Percentiles rank a stretch among this genome's conserved stretches.
phyloP scores from a whole-genome alignment of 2,329 filamentous ascomycete genomes.

The Epicoccum nigrum region DNA sequence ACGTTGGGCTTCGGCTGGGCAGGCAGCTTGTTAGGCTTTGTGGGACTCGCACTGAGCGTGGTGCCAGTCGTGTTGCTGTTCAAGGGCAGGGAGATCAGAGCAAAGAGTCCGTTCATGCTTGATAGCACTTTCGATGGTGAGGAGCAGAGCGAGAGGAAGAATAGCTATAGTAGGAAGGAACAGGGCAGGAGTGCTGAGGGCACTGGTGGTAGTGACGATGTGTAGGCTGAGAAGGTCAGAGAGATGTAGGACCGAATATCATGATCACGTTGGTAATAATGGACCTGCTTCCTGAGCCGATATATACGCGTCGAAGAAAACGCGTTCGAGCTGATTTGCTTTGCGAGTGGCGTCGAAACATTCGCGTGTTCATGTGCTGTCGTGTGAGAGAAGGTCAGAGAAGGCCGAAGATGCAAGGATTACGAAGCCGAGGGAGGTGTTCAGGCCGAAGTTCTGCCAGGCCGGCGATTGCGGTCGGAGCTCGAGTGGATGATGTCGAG shows the following conservation, averaged over 20 bases:
- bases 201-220: not conserved
- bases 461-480: slow-evolving; percentile 13
- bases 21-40: slow-evolving; percentile 51
- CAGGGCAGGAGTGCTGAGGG: not conserved
- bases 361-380: slow-evolving; percentile 14
- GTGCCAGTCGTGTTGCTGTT: slow-evolving; percentile 52
- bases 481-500: slow-evolving; percentile 18
- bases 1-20: slow-evolving; percentile 54
- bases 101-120: slow-evolving; percentile 45
- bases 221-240: not conserved
- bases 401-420: slow-evolving; percentile 7
- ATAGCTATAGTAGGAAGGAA: not conserved
- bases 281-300: not conserved
- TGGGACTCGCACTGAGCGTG: slow-evolving; percentile 48
- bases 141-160: slow-evolving; percentile 12
- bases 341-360: not conserved
- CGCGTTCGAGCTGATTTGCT: too few relatives aligned
- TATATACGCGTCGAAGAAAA: not conserved
- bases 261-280: not conserved
- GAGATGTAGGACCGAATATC: too few relatives aligned
- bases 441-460: slow-evolving; percentile 1
- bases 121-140: slow-evolving; percentile 34
- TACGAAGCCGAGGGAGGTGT: not conserved
- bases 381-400: slow-evolving; percentile 12
- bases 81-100: slow-evolving; percentile 50